Evolutionary conservation across 2,329 filamentous ascomycete species (phyloP).

Genomic region (Phaeophleospora eucalypticola): DNA sequence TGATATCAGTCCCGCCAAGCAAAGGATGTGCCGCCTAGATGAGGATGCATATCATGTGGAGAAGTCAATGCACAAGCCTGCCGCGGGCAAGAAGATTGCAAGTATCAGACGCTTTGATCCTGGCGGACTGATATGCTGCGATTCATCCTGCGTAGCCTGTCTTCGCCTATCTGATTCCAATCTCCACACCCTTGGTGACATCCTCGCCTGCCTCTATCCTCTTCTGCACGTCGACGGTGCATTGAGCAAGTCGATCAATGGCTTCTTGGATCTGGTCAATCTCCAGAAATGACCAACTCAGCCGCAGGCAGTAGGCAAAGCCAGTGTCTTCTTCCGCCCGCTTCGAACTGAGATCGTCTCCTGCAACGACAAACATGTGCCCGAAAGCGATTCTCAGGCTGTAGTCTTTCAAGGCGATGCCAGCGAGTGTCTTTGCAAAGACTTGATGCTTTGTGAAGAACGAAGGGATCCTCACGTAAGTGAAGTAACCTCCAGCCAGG

Average conservation of each 20-base stretch:
- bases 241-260: slow-evolving; percentile 7
- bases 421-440: slow-evolving; percentile 11
- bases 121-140: too few species aligned
- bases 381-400: slow-evolving; percentile 11
- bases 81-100: too few species aligned
- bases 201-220: slow-evolving; percentile 11
- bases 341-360: slow-evolving; percentile 6
- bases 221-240: slow-evolving; percentile 4
- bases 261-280: slow-evolving; percentile 7
- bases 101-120: too few species aligned
- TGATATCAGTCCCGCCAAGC: background rate
- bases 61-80: too few species aligned
- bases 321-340: slow-evolving; percentile 9
- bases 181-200: slow-evolving; percentile 6
- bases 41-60: background rate
- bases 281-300: slow-evolving; percentile 14
- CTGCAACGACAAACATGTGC: slow-evolving; percentile 16
- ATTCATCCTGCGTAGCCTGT: background rate
- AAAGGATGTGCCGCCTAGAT: background rate
- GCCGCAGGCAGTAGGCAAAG: slow-evolving; percentile 11
- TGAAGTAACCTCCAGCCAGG: slow-evolving; percentile 74
- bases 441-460: slow-evolving; percentile 6
- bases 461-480: slow-evolving; percentile 7
- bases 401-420: slow-evolving; percentile 10
- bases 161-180: slow-evolving; percentile 6